phyloP scores from a whole-genome alignment of 805 yeast genomes.

The Helenozyma baotianmanensis region DNA sequence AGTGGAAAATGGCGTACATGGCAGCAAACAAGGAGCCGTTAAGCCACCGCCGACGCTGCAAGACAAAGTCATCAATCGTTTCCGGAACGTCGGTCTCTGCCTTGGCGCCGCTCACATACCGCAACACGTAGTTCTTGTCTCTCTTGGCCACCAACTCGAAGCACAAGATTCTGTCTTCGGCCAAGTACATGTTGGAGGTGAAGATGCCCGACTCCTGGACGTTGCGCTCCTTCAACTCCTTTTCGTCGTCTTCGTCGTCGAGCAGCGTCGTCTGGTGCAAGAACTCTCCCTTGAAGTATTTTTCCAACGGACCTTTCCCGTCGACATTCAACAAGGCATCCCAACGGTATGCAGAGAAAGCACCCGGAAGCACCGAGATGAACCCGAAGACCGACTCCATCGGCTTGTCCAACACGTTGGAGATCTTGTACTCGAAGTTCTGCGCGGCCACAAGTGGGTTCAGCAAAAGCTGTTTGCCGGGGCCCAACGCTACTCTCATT shows the following conservation, averaged over 20 bases:
- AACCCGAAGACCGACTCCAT: conserved; percentile 94
- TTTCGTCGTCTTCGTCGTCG: conserved; percentile 32
- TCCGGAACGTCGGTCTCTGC: conserved; percentile 99
- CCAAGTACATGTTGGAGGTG: conserved; percentile 93
- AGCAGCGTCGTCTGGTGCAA: conserved; percentile 57
- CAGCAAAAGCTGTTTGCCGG: conserved; percentile 39
- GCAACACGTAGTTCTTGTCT: conserved; percentile 80
- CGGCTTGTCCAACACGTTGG: conserved; percentile 92
- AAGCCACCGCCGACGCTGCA: conserved; percentile 97
- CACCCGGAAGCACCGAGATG: conserved; percentile 93
- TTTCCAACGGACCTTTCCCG: conserved; percentile 82
- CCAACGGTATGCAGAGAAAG: conserved; percentile 90
- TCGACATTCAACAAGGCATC: conserved; percentile 65
- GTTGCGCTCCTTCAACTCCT: conserved; percentile 31
- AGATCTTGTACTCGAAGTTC: conserved; percentile 93
- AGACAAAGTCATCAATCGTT: conserved; percentile 84
- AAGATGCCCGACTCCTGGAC: conserved; percentile 60
- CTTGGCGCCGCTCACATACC: conserved; percentile 86
- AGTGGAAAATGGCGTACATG: conserved; percentile 78
- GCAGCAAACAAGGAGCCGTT: conserved; percentile 99
- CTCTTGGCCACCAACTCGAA: conserved; percentile 93
- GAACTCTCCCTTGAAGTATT: conserved; percentile 90
- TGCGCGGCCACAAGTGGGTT: conserved; percentile 96
- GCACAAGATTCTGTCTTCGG: conserved; percentile 93
- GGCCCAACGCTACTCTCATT: conserved; percentile 80